phyloP scores from a whole-genome alignment of 371 early-diverging fungal genomes.

The Lichtheimia hyalospora region DNA sequence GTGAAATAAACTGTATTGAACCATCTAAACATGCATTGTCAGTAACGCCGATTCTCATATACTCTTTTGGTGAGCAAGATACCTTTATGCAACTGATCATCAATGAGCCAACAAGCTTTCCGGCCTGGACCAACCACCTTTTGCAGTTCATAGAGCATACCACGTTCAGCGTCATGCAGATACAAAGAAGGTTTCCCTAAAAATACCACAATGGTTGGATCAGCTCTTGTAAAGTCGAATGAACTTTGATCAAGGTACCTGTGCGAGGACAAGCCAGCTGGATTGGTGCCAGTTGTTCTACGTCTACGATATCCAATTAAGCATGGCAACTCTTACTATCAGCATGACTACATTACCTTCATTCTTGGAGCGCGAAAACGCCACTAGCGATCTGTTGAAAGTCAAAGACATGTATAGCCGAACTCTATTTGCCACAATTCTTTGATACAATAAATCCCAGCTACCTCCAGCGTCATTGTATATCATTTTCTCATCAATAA shows the following conservation, averaged over 20 bases:
- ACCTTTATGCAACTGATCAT: constrained; percentile 10
- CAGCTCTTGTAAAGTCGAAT: not conserved
- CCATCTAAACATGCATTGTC: constrained; percentile 9
- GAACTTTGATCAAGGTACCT: not conserved
- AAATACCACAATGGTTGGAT: not conserved
- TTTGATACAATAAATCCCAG: too few species aligned
- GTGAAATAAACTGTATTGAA: constrained; percentile 11
- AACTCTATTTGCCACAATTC: too few species aligned
- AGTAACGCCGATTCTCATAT: too few species aligned
- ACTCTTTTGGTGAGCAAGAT: not conserved
- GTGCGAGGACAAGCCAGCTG: constrained; percentile 13
- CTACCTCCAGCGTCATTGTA: too few species aligned
- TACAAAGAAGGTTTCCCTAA: constrained; percentile 2
- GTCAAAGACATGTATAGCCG: too few species aligned
- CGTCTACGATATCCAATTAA: too few species aligned
- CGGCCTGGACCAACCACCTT: constrained; percentile 10
- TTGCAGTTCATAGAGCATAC: constrained; percentile 7
- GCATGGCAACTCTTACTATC: too few species aligned
- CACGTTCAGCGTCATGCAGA: not conserved
- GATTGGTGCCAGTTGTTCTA: not conserved
- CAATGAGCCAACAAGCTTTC: constrained; percentile 11
- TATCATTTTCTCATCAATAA: too few species aligned
- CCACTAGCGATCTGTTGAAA: too few species aligned
- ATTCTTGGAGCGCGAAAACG: too few species aligned
- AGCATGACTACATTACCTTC: too few species aligned